Conservation (phyloP, 352 stramenopile species). For the Pythium aphanidermatum region DNA sequence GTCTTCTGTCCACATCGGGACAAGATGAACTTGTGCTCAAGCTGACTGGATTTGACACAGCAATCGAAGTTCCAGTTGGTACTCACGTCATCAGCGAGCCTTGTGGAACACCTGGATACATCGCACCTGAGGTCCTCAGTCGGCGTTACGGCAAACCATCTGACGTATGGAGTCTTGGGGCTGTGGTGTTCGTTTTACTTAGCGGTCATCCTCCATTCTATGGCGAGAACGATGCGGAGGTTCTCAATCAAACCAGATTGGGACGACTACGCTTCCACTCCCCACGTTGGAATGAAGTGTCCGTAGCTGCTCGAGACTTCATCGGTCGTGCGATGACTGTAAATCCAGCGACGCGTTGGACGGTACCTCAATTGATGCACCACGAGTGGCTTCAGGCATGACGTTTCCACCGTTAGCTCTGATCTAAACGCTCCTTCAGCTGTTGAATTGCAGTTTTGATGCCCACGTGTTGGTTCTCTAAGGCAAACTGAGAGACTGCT, state of each 20-base stretch:
- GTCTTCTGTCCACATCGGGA: too few relatives aligned
- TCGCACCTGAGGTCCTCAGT: not conserved
- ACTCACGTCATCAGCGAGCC: not conserved
- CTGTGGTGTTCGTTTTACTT: not conserved
- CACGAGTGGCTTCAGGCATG: too few relatives aligned
- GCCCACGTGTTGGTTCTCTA: too few relatives aligned
- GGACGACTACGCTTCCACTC: too few relatives aligned
- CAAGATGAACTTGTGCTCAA: too few relatives aligned
- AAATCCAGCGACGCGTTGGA: too few relatives aligned
- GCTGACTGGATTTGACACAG: not conserved
- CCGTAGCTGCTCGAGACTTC: not conserved
- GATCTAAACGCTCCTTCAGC: too few relatives aligned
- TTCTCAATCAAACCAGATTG: too few relatives aligned
- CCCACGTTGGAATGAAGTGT: not conserved
- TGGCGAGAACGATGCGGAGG: not conserved
- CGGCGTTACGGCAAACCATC: not conserved
- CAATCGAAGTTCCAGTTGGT: not conserved
- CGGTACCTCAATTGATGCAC: too few relatives aligned
- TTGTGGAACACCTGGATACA: not conserved
- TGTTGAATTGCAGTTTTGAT: too few relatives aligned
- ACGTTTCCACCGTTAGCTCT: too few relatives aligned
- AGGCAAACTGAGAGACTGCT: too few relatives aligned
- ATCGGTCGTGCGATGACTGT: not conserved
- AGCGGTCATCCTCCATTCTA: not conserved
- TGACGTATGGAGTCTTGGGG: conserved; percentile 1